Evolutionary conservation across 2,329 filamentous ascomycete genomes (phyloP).

Genomic region (Fusarium sp.): DNA sequence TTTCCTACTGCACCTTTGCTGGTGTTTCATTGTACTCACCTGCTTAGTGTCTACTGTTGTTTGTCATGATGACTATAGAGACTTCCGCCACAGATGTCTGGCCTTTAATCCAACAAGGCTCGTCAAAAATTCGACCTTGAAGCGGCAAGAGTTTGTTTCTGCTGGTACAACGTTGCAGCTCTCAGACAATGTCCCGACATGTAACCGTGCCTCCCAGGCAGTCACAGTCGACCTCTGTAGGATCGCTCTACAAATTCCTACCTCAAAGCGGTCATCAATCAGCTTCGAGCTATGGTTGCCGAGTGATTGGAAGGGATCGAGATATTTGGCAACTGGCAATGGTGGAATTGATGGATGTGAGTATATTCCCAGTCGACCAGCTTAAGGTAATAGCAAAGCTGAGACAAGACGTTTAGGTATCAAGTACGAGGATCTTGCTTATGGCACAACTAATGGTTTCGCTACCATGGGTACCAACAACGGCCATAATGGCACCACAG

Average conservation of each 20-base stretch:
- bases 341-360: constrained; percentile 58
- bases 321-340: constrained; percentile 59
- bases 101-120: neutral
- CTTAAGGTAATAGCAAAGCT: neutral
- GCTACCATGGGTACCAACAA: constrained; percentile 59
- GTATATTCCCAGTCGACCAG: neutral
- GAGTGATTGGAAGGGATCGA: constrained; percentile 51
- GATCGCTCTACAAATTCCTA: constrained; percentile 13
- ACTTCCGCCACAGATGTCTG: constrained; percentile 5
- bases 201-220: constrained; percentile 13
- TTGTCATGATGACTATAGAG: neutral
- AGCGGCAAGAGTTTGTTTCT: constrained; percentile 4
- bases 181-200: constrained; percentile 3
- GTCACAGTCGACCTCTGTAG: constrained; percentile 11
- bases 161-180: neutral
- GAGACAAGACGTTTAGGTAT: constrained; percentile 45
- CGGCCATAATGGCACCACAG: constrained; percentile 56
- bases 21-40: neutral
- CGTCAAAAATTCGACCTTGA: constrained; percentile 16
- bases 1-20: neutral
- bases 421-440: constrained; percentile 49
- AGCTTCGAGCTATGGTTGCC: constrained; percentile 57
- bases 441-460: constrained; percentile 54
- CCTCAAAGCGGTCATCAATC: constrained; percentile 40
- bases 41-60: neutral